A percentile compares a stretch with the other conserved stretches of the same genome.
These are phyloP conservation scores for Polyporus arcularius DNA, from an alignment of 768 basidiomycete species.

Conservation along the genomic window DNA sequence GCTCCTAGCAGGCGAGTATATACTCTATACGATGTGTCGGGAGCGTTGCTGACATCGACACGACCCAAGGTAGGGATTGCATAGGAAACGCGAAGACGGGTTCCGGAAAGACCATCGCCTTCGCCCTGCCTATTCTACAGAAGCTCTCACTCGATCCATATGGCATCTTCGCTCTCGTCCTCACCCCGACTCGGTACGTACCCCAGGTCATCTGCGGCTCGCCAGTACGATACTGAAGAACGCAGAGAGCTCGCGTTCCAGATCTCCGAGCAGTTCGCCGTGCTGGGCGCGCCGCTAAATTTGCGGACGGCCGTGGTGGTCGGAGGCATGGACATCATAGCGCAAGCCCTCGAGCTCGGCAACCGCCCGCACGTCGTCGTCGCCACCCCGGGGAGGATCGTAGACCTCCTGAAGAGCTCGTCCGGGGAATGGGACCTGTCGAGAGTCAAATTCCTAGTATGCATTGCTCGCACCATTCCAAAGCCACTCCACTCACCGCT, in stretches of 20 bases:
- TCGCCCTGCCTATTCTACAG: constrained; percentile 94
- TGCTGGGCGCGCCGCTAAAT: constrained; percentile 81
- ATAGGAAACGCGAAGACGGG: constrained; percentile 98
- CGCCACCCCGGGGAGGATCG: constrained; percentile 93
- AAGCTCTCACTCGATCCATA: constrained; percentile 86
- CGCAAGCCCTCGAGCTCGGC: constrained; percentile 84
- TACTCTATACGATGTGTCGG: no score
- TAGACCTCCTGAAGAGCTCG: constrained; percentile 82
- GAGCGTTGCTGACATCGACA: constrained; percentile 19
- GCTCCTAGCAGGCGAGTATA: constrained; percentile 74
- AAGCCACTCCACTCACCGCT: not conserved
- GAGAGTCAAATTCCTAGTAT: constrained; percentile 81
- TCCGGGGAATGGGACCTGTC: constrained; percentile 82
- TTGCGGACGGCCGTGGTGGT: constrained; percentile 87
- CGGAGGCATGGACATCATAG: constrained; percentile 98
- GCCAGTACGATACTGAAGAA: not conserved
- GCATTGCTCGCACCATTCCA: constrained; percentile 22
- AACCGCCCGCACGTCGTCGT: constrained; percentile 91
- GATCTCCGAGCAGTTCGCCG: constrained; percentile 93
- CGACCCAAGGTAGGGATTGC: constrained; percentile 79
- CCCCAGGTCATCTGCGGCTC: not conserved
- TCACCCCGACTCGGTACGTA: constrained; percentile 92
- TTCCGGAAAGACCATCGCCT: constrained; percentile 96
- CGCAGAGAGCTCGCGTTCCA: constrained; percentile 94
- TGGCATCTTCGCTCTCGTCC: constrained; percentile 88